Evolutionary conservation across 352 stramenopile genomes (phyloP), one percentile per base, ranked within the genome.

Genomic region (Phytophthora podocarpi): DNA sequence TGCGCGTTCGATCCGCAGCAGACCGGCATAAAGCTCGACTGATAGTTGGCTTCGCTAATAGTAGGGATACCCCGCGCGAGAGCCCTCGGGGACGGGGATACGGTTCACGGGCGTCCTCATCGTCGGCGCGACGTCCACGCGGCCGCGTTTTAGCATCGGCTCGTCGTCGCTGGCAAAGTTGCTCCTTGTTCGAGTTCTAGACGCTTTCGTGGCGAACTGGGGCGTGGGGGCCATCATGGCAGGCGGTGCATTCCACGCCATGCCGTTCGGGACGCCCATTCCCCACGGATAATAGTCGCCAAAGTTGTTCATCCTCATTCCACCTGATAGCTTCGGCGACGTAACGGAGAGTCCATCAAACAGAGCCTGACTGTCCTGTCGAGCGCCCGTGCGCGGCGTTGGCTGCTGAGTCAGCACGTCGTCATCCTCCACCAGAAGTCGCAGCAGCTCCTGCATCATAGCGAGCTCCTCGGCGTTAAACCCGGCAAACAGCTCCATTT

Each of bases 391-490:
- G 11, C 41, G 31, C 18, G 67, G 56, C 15, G 51, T 57, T 18
- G 62, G 57, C 24, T 75, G 66, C 35, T 64, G 59, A 24, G 34
- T 64, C 26, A 62, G 35, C 18, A 41, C 31, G 30, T 76, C 67
- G 49, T 76, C 67, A 12, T 76, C 67, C 42, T 76, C 67, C 18
- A 76, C 28, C 30, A 76, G 36, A 15, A 76, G 67, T 30, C 62
- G 43, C 37, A 76, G 48, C 35, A 76, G 28, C 27, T 76, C 67
- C n/a, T 76, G 57, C 67, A 76, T 76, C 67, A 76, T 76, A 37
- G 62, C 67, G 31, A 76, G 62, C 46, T 76, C 67, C 41, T 76
- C 67, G 35, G 62, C 62, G 53, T 76, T 76, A 57, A 76, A 76
- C 40, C 67, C 67, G 10, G 67, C 67, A 64, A 72, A 76, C 11